phyloP scores from a whole-genome alignment of 2,329 filamentous ascomycete species.

The Helotiales sp. region DNA sequence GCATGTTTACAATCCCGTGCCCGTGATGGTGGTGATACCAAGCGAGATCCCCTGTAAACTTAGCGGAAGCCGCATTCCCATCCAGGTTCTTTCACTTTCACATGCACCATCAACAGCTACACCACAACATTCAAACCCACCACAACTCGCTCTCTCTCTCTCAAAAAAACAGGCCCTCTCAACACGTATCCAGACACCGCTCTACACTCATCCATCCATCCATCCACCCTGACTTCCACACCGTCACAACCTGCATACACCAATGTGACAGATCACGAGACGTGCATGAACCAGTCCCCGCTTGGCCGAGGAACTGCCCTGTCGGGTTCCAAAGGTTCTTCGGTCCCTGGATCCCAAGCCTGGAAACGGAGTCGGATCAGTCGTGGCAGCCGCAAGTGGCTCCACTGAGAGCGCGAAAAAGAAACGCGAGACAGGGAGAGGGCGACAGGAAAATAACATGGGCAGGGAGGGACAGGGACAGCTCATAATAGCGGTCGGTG shows the following conservation, averaged over 20 bases:
- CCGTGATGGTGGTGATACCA: no score
- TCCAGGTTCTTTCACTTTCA: no score
- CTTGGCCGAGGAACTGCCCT: not conserved
- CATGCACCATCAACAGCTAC: no score
- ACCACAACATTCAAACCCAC: no score
- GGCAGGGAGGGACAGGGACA: not conserved
- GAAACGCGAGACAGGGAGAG: not conserved
- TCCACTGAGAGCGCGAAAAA: not conserved
- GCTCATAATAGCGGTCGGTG: not conserved
- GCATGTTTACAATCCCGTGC: no score
- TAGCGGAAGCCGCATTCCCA: no score
- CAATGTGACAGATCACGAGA: not conserved
- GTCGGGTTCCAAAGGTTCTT: no score
- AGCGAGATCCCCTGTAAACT: no score
- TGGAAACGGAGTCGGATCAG: not conserved
- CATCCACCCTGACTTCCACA: no score
- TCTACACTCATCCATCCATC: not conserved
- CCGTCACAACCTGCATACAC: not conserved
- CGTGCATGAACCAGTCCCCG: not conserved
- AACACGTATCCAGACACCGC: not conserved
- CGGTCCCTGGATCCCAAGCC: not conserved
- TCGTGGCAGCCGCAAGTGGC: not conserved
- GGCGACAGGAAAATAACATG: not conserved
- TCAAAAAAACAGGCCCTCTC: no score
- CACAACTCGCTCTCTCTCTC: no score